Evolutionary conservation across 441 rosid species (phyloP), one percentile per base, ranked within the genome.

Genomic region (Adansonia madagascariensis): DNA sequence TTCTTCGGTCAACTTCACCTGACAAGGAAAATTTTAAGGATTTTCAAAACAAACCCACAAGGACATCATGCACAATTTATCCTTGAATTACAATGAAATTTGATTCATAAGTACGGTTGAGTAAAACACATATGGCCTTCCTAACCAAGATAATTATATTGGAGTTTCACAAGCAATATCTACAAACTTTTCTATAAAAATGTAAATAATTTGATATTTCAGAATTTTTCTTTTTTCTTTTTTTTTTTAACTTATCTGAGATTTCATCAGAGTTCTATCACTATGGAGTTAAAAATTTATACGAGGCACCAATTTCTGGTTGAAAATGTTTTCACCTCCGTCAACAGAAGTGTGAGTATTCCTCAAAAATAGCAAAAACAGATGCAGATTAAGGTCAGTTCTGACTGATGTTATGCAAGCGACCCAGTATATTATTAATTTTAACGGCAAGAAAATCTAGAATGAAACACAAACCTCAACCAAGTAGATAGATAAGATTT

Each of bases 1-100:
- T 92, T 87, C 97, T 89, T 80, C 92, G 82, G 86, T 95, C 99
- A 50, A 91, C 97, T 87, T 96, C 98, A 82, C 98, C 99, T 94
- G 80, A 77, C 68, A 73, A 81, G 15, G 77, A 44, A 41, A 49
- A 65, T 20, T 24, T 59, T 31, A 60, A 17, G n/a, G 31, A 78
- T 66, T 41, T 78, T 57, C 7, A 71, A 14, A 61, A 57, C 41
- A 57, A 71, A 46, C 6, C 44, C 17, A 17, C 44, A 10, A 71
- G 6, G 10, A 63, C 17, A 71, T 53, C 5, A 55, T 53, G 35
- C 1, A 35, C 31, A 55, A 17, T 17, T 55, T 15, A 55, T 17
- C 52, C 18, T 72, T 39, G 17, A 55, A 5, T 55, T 17, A 31
- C n/a, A 56, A 56, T 10, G 75, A 71, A 71, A 35, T n/a, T 18